These are phyloP conservation scores for Delitschia confertaspora DNA, from an alignment of 495 filamentous ascomycete species.

Conservation along the genomic window DNA sequence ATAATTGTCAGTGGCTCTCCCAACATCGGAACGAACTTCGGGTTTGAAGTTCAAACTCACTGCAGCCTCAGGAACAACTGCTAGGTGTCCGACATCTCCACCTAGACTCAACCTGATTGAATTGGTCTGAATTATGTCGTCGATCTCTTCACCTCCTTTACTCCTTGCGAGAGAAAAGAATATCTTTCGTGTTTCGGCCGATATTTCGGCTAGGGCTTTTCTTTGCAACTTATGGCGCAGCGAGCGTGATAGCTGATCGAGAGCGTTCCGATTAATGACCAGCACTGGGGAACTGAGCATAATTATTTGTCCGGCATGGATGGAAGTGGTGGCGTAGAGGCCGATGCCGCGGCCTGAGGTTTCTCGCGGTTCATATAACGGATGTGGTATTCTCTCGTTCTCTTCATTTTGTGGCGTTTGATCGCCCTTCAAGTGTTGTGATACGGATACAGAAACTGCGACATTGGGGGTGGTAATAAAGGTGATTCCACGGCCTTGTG, in stretches of 20 bases:
- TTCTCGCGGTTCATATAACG: slow-evolving; percentile 5
- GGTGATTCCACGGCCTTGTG: slow-evolving; percentile 10
- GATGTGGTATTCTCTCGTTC: neutral
- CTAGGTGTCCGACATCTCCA: slow-evolving; percentile 13
- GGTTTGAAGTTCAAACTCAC: slow-evolving; percentile 4
- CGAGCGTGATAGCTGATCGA: neutral
- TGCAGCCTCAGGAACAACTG: slow-evolving; percentile 20
- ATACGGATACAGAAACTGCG: neutral
- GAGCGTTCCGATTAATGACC: slow-evolving; percentile 3
- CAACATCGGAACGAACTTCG: too few species aligned
- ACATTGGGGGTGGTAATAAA: slow-evolving; percentile 17
- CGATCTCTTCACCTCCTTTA: slow-evolving; percentile 1
- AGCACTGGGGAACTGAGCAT: slow-evolving; percentile 12
- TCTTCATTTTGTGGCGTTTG: slow-evolving; percentile 9
- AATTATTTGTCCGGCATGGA: slow-evolving; percentile 6
- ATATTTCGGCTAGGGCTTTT: slow-evolving; percentile 10
- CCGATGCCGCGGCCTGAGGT: slow-evolving; percentile 11
- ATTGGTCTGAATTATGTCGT: slow-evolving; percentile 19
- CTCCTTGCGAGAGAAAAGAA: slow-evolving; percentile 12
- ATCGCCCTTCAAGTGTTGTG: neutral
- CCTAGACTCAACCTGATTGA: slow-evolving; percentile 6
- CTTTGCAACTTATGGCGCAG: neutral
- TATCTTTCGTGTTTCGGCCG: slow-evolving; percentile 1
- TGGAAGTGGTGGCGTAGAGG: slow-evolving; percentile 5
- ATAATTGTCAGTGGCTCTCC: neutral